A percentile compares a stretch with the other conserved stretches of the same genome.
Evolutionary conservation across 2,329 filamentous ascomycete species (phyloP).

Genomic region (Plenodomus tracheiphilus): DNA sequence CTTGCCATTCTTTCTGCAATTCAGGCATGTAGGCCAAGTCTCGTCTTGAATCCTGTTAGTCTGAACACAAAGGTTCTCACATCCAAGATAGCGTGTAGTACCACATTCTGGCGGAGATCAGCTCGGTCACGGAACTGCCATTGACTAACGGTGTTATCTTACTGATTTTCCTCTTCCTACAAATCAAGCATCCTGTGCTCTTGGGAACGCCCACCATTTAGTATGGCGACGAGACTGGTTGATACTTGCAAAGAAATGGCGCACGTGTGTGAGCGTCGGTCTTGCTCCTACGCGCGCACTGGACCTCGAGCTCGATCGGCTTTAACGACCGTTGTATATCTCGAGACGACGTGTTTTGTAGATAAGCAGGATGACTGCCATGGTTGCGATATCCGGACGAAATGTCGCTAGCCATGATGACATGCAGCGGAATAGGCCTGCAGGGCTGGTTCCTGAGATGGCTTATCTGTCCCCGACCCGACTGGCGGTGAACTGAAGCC

Average conservation of each 20-base stretch:
- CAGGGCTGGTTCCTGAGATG: neutral
- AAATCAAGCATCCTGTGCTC: neutral
- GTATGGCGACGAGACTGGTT: neutral
- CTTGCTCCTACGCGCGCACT: too few species aligned
- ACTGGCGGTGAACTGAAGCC: neutral
- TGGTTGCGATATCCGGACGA: neutral
- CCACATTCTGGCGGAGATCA: neutral
- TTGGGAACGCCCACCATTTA: neutral
- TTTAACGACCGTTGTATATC: too few species aligned
- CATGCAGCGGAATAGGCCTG: neutral
- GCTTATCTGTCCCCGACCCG: neutral
- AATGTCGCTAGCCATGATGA: neutral
- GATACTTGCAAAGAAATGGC: too few species aligned
- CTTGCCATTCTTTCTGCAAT: slow-evolving; percentile 41
- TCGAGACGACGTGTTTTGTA: neutral
- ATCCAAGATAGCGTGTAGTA: neutral
- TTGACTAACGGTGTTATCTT: neutral
- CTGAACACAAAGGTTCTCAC: neutral
- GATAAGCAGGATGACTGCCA: neutral
- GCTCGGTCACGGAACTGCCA: neutral
- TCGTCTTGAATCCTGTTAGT: slow-evolving; percentile 33
- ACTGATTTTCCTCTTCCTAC: neutral
- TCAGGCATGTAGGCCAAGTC: slow-evolving; percentile 38
- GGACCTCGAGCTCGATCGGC: too few species aligned
- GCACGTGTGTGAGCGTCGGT: too few species aligned